These are phyloP conservation scores for Aeschynomene evenia DNA, from an alignment of 306 rosid species.

Conservation along the genomic window DNA sequence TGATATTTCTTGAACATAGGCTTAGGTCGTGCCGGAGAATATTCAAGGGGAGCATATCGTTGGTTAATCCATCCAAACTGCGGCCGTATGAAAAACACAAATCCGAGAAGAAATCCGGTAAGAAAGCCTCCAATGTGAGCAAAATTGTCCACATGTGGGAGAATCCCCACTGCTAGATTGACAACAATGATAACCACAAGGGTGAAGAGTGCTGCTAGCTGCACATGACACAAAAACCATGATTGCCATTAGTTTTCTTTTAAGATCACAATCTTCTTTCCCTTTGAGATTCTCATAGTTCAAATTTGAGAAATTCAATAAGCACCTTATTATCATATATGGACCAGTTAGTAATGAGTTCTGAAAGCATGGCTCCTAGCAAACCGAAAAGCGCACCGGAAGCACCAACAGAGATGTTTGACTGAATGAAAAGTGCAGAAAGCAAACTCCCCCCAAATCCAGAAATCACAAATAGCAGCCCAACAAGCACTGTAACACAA, in stretches of 20 bases:
- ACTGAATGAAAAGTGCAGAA: conserved; percentile 78
- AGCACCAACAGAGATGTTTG: conserved; percentile 95
- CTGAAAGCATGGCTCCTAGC: conserved; percentile 96
- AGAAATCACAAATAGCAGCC: conserved; percentile 76
- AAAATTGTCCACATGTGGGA: conserved; percentile 94
- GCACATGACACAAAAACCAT: conserved; percentile 29
- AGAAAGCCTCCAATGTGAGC: conserved; percentile 97
- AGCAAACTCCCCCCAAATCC: conserved; percentile 95
- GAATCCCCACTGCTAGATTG: conserved; percentile 92
- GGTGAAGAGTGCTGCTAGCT: conserved; percentile 74
- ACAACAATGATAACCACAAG: conserved; percentile 72
- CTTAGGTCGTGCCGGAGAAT: conserved; percentile 42
- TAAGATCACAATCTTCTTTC: conserved; percentile 7
- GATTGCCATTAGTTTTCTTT: conserved; percentile 11
- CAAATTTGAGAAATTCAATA: conserved; percentile 13
- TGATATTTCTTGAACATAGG: conserved; percentile 81
- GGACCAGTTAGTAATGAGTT: conserved; percentile 92
- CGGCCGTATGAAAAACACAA: conserved; percentile 93
- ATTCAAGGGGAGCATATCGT: conserved; percentile 50
- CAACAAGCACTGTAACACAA: conserved; percentile 62
- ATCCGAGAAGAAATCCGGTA: conserved; percentile 87
- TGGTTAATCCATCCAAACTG: conserved; percentile 91
- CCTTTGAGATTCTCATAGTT: neutral
- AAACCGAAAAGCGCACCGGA: conserved; percentile 97
- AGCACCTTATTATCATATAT: conserved; percentile 81